Evolutionary conservation across 441 rosid species (phyloP), one percentile per base, ranked within the genome.

Genomic region (Dalechampia spathulata): DNA sequence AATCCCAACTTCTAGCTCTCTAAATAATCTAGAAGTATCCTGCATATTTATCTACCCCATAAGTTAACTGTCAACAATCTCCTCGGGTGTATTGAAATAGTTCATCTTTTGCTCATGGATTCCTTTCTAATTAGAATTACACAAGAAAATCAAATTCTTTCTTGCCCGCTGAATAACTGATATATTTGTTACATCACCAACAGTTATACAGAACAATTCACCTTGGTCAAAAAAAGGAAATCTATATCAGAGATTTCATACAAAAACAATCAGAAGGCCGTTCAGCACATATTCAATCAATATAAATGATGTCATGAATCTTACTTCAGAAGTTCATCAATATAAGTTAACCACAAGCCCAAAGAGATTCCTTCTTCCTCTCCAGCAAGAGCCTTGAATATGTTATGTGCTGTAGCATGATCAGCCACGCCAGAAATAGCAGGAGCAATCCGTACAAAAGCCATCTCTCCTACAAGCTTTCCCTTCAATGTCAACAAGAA

Each of bases 361-460:
- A 89, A 69, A 40, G 97, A 85, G 69, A 93, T 70, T 67, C 96
- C 97, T 53, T 68, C 66, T 52, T 73, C 74, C 70, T 70, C 75
- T 60, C 80, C 81, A 66, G 80, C 81, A 66, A 93, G 95, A 37
- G 87, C 86, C 82, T 78, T 75, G 75, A 82, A 93, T 62, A 93
- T 90, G 69, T 78, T 87, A 72, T 89, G 88, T 43, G 75, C 97
- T 63, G 97, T 93, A 43, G 80, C 73, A 58, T 66, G 80, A 79
- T 93, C 97, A 68, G 99, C 97, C 58, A 89, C 77, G 50, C 96
- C 99, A 49, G 97, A 73, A 61, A 93, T 23, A 50, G 97, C 89
- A 50, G 99, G 89, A 71, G 96, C 80, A 50, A 93, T 87, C 55
- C 96, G 95, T 58, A 75, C 69, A 78, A 93, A 93, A 56, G 97